These are phyloP conservation scores for Veloporphyrellus conicus DNA, from an alignment of 1,284 basidiomycete genomes.

Conservation along the genomic window DNA sequence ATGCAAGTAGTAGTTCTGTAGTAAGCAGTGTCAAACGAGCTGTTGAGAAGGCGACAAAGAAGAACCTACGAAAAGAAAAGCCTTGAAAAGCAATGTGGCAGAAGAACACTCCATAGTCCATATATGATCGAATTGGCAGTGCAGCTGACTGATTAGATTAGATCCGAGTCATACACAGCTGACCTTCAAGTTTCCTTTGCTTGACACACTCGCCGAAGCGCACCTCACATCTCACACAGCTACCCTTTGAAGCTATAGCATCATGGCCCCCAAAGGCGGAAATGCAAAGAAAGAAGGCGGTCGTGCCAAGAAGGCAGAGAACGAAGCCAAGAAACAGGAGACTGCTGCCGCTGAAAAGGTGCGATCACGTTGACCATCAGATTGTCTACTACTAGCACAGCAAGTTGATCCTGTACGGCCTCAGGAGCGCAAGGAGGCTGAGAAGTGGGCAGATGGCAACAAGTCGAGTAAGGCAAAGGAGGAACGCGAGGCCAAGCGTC, in stretches of 20 bases:
- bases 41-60: not conserved
- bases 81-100: too few species aligned
- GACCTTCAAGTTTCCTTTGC: not conserved
- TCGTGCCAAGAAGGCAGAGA: conserved; percentile 89
- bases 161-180: conserved; percentile 24
- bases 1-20: not conserved
- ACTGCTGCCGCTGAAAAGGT: conserved; percentile 59
- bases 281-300: conserved; percentile 89
- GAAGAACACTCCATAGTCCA: conserved; percentile 10
- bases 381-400: conserved; percentile 2
- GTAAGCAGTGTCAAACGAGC: not conserved
- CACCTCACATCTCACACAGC: conserved; percentile 5
- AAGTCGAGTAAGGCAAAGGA: conserved; percentile 65
- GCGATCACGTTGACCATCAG: conserved; percentile 11
- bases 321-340: conserved; percentile 75
- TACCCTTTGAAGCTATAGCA: conserved; percentile 1
- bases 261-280: conserved; percentile 79
- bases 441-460: conserved; percentile 71
- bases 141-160: conserved; percentile 29
- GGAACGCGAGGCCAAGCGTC: conserved; percentile 73
- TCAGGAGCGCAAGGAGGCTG: conserved; percentile 75
- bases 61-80: too few species aligned
- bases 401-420: conserved; percentile 4
- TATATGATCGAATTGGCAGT: conserved; percentile 26
- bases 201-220: conserved; percentile 4